Conservation (phyloP, 2,329 filamentous ascomycete genomes). For the Alternaria incomplexa region DNA sequence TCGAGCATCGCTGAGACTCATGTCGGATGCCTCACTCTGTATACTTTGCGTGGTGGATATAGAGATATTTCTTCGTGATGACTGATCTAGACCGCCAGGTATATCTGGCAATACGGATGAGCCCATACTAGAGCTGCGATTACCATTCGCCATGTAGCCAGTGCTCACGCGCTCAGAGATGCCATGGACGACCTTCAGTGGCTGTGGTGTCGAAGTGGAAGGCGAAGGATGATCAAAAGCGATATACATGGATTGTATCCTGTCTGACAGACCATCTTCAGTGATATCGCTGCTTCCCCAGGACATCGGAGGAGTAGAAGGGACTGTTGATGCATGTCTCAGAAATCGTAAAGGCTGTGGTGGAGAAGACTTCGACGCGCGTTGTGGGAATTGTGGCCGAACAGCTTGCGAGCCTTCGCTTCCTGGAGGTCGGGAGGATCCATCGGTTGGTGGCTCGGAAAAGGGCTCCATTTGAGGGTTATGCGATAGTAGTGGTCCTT, state of each 20-base stretch:
- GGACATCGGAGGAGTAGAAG: constrained; percentile 22
- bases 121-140: constrained; percentile 1
- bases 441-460: background rate
- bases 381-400: background rate
- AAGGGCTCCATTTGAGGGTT: background rate
- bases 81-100: constrained; percentile 11
- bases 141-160: constrained; percentile 14
- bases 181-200: constrained; percentile 6
- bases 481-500: constrained; percentile 1
- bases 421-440: background rate
- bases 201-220: constrained; percentile 3
- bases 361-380: background rate
- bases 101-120: background rate
- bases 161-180: constrained; percentile 16
- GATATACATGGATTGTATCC: constrained; percentile 17
- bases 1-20: constrained; percentile 17
- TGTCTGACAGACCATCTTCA: constrained; percentile 17
- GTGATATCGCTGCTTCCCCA: constrained; percentile 8
- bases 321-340: constrained; percentile 6
- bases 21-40: constrained; percentile 15
- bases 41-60: constrained; percentile 11
- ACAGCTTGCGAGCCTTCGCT: constrained; percentile 1
- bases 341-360: constrained; percentile 18
- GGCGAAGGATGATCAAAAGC: background rate
- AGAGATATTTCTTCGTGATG: constrained; percentile 13